phyloP scores from a whole-genome alignment of 148 eudicot genomes.

The Vaccinium corymbosum region DNA sequence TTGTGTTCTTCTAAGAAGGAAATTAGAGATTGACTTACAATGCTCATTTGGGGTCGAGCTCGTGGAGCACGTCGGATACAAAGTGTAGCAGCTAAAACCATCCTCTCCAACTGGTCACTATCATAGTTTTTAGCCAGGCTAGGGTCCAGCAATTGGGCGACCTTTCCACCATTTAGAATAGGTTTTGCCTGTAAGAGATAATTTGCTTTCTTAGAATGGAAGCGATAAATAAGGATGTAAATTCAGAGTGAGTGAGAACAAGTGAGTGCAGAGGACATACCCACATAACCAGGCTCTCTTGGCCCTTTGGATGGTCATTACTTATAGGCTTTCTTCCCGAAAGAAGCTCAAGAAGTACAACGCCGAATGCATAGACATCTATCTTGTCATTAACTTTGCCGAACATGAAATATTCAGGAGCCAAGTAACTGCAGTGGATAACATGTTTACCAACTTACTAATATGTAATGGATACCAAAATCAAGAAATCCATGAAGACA shows the following conservation, averaged over 20 bases:
- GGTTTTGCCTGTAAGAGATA: constrained; percentile 62
- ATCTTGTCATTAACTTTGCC: constrained; percentile 79
- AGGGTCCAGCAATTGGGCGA: constrained; percentile 60
- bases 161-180: constrained; percentile 57
- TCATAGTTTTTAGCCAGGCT: constrained; percentile 44
- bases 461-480: background rate
- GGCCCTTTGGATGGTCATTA: constrained; percentile 65
- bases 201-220: background rate
- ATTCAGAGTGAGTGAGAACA: background rate
- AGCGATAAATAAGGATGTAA: background rate
- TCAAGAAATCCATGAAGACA: background rate
- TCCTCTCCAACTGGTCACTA: constrained; percentile 66
- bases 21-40: constrained; percentile 36
- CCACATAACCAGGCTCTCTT: constrained; percentile 95
- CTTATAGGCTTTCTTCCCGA: constrained; percentile 88
- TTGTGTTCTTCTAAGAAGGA: background rate
- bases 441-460: background rate
- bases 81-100: constrained; percentile 87
- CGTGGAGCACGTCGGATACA: constrained; percentile 76
- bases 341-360: constrained; percentile 98
- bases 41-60: constrained; percentile 73
- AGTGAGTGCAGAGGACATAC: constrained; percentile 38
- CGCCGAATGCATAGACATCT: constrained; percentile 94
- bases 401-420: constrained; percentile 96
- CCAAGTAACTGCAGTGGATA: constrained; percentile 68